A percentile compares a stretch with the other conserved stretches of the same genome.
These are phyloP conservation scores for Liquidambar formosana DNA, from an alignment of 164 flowering plant species.

Conservation along the genomic window DNA sequence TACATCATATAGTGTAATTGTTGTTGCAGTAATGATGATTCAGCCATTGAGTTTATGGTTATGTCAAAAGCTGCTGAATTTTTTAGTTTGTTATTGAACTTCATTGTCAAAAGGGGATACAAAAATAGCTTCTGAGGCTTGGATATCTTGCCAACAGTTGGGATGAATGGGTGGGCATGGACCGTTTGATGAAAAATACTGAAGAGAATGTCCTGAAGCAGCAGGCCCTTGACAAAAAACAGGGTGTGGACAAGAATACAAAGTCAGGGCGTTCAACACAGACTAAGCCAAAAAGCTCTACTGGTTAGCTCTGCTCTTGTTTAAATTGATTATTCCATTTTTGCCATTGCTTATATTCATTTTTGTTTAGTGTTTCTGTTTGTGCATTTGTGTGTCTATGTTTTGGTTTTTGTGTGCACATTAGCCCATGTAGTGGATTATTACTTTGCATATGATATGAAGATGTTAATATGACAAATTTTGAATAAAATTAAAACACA, in stretches of 20 bases:
- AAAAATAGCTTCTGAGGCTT: constrained; percentile 19
- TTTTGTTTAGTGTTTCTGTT: background rate
- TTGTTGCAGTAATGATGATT: background rate
- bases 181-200: constrained; percentile 63
- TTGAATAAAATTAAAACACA: no score
- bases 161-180: constrained; percentile 87
- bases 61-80: background rate
- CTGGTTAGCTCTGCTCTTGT: constrained; percentile 44
- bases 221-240: constrained; percentile 49
- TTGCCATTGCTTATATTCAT: background rate
- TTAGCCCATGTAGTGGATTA: background rate
- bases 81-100: background rate
- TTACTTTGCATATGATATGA: no score
- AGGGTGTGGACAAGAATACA: constrained; percentile 53
- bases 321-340: background rate
- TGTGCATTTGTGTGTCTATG: background rate
- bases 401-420: no score
- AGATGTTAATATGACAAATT: no score
- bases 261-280: constrained; percentile 72
- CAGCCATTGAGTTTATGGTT: background rate
- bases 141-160: constrained; percentile 65
- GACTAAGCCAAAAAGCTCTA: constrained; percentile 56
- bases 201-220: constrained; percentile 70
- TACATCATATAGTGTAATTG: background rate
- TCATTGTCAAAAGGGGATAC: constrained; percentile 15